Percentiles rank a stretch among this genome's conserved stretches.
phyloP scores from a whole-genome alignment of 305 asterid genomes.

The Fraxinus paxiana region DNA sequence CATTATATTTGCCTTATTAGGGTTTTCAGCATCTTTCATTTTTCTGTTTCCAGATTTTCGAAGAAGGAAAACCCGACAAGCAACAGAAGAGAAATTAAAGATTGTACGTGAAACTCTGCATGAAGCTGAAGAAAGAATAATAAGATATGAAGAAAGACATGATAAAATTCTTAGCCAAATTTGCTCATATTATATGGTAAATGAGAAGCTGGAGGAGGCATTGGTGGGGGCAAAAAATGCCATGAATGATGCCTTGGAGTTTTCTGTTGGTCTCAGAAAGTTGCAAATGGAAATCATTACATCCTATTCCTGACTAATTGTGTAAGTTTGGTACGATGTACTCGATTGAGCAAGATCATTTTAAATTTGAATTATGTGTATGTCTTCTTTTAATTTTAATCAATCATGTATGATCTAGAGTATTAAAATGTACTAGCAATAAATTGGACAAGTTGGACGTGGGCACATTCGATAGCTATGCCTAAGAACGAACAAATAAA shows the following conservation, averaged over 20 bases:
- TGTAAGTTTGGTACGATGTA: background rate
- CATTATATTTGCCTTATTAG: background rate
- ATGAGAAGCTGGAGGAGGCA: conserved; percentile 35
- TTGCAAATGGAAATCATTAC: conserved; percentile 32
- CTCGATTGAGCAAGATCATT: background rate
- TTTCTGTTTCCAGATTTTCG: conserved; percentile 19
- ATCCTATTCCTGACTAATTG: conserved; percentile 12
- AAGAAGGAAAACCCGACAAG: conserved; percentile 20
- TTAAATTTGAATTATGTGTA: background rate
- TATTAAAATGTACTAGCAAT: background rate
- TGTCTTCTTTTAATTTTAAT: background rate
- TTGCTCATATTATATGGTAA: conserved; percentile 42
- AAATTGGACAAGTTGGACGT: background rate
- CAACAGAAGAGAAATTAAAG: conserved; percentile 23
- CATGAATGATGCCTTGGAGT: conserved; percentile 39
- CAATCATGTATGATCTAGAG: background rate
- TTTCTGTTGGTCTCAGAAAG: conserved; percentile 30
- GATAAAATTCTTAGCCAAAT: conserved; percentile 41
- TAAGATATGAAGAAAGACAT: conserved; percentile 42
- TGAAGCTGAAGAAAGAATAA: conserved; percentile 27
- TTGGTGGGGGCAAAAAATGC: conserved; percentile 37
- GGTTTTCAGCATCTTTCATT: background rate
- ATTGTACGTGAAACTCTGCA: conserved; percentile 23
- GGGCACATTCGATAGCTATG: background rate
- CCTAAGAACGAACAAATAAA: background rate